Percentiles rank a stretch among this genome's conserved stretches.
These are phyloP conservation scores for Circinella umbellata DNA, from an alignment of 371 early-diverging fungal species.

Conservation along the genomic window DNA sequence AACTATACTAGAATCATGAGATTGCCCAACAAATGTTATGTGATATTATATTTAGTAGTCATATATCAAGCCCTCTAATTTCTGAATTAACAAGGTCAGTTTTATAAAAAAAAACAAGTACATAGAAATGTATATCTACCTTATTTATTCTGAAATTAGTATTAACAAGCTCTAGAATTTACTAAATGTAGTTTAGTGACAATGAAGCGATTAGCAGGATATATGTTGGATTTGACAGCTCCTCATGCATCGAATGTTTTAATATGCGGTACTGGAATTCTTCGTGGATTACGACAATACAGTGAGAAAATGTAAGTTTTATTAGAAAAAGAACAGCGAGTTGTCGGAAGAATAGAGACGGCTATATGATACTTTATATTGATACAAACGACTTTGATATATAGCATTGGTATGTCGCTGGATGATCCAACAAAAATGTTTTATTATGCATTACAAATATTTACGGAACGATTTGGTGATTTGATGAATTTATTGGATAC, in stretches of 20 bases:
- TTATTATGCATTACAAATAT: background rate
- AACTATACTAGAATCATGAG: conserved; percentile 14
- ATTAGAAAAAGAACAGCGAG: too few species aligned
- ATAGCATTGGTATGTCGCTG: background rate
- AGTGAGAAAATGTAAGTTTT: conserved; percentile 8
- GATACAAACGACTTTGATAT: background rate
- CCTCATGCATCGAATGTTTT: conserved; percentile 19
- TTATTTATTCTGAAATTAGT: too few species aligned
- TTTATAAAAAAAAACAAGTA: background rate
- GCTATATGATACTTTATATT: too few species aligned
- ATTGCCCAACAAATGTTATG: conserved; percentile 26
- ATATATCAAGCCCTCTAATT: conserved; percentile 13
- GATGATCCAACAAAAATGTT: background rate
- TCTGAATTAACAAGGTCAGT: conserved; percentile 17
- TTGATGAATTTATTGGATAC: background rate
- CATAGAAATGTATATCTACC: too few species aligned
- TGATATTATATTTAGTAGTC: conserved; percentile 16
- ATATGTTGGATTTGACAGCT: conserved; percentile 21
- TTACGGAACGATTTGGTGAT: background rate
- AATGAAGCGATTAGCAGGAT: conserved; percentile 17
- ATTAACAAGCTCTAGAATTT: too few species aligned
- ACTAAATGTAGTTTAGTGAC: conserved; percentile 13
- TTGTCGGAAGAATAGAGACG: too few species aligned
- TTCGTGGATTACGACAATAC: conserved; percentile 14
- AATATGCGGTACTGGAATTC: conserved; percentile 7